Conservation (phyloP, 2,329 filamentous ascomycete species). For the Ophiosphaerella herpotricha region DNA sequence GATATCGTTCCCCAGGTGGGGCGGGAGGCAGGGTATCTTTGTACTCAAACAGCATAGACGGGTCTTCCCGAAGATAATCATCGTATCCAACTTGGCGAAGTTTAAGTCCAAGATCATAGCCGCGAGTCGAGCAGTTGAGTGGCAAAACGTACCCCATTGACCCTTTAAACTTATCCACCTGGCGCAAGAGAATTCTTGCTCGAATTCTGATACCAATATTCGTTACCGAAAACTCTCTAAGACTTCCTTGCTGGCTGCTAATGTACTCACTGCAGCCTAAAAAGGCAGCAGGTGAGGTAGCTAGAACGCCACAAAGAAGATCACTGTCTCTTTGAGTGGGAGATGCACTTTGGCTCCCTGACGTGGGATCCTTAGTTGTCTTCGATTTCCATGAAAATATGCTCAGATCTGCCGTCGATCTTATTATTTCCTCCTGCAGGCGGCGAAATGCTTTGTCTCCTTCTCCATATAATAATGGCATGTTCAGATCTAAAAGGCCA, state of each 20-base stretch:
- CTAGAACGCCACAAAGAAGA: not conserved
- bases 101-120: not conserved
- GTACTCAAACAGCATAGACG: not conserved
- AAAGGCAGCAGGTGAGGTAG: not conserved
- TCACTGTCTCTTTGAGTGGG: not conserved
- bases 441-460: slow-evolving; percentile 22
- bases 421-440: slow-evolving; percentile 22
- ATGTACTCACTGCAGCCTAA: not conserved
- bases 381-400: slow-evolving; percentile 12
- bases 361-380: no score
- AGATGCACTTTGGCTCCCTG: no score
- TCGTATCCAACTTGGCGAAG: slow-evolving; percentile 2
- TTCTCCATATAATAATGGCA: slow-evolving; percentile 36
- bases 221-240: slow-evolving; percentile 1
- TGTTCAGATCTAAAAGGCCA: slow-evolving; percentile 31
- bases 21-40: not conserved
- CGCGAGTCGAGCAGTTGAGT: not conserved
- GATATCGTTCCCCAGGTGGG: not conserved
- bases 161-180: not conserved
- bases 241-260: not conserved
- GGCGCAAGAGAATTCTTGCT: not conserved
- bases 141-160: not conserved
- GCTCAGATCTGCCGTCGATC: slow-evolving; percentile 4
- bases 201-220: slow-evolving; percentile 3
- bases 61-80: slow-evolving; percentile 1